Base-by-base conservation (phyloP, 768 basidiomycete species). In the Lactarius psammicola region DNA sequence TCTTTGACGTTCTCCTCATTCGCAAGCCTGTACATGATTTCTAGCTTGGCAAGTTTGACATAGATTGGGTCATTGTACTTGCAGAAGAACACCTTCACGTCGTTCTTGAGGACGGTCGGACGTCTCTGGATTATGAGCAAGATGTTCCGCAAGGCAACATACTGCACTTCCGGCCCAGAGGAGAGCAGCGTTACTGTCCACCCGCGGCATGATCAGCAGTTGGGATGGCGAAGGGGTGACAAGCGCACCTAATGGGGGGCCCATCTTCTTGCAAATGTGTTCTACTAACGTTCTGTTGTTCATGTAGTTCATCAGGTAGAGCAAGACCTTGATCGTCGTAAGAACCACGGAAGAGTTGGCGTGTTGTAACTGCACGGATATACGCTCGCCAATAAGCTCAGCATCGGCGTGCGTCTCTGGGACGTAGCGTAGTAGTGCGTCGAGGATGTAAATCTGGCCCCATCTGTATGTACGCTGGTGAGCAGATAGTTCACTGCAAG, bases 21-120 rank as follows among this genome's bases (percentile, higher is more conserved):
- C 10, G 95, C 94, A 23, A 99, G 82, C 11, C 97, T 88, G 76
- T 98, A 98, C 92, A 99, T 98, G 73, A 98, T 98, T 77, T 98
- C 97, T 60, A 99, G 81, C 72, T 99, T 98, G 58, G 95, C 96
- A 34, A 99, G 83, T 75, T 99, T 98, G 75, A 98, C 94, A 75
- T 98, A 99, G 70, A 98, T 97, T 2, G 97, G 97, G 72, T 98
- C 97, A 75, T 98, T 98, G 77, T 98, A 99, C 77, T 99, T 98
- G 90, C 95, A 98, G 79, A 99, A 99, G 79, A 99, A 98, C 17
- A 98, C 95, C 72, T 94, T 94, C 73, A 99, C 96, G 74, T 98
- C 97, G 77, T 97, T 97, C 77, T 92, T 92, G 49, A 99, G 80
- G 36, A 99, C 93, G 15, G 87, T 77, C 3, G 97, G 95, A 34